Conservation (phyloP, 2,329 filamentous ascomycete genomes). For the Talaromyces marneffei region DNA sequence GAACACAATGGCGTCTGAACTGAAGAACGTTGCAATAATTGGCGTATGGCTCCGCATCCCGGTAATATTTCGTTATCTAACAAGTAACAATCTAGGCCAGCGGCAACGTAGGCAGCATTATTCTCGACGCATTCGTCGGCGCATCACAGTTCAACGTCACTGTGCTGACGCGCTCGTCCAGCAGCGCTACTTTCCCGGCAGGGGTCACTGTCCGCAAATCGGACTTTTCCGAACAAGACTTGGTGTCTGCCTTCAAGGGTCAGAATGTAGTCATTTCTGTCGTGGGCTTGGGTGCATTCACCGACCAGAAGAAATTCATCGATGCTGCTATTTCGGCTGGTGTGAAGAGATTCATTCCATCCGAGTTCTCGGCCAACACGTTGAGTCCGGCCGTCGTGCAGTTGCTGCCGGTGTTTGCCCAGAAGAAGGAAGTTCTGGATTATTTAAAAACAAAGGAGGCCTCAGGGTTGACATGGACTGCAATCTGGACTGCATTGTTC, state of each 20-base stretch:
- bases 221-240: slow-evolving; percentile 22
- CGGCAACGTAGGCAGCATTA: slow-evolving; percentile 22
- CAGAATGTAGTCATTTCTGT: slow-evolving; percentile 29
- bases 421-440: slow-evolving; percentile 37
- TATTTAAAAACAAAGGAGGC: slow-evolving; percentile 49
- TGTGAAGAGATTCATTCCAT: slow-evolving; percentile 31
- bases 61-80: too few species aligned
- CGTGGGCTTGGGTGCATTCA: slow-evolving; percentile 21
- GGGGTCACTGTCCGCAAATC: slow-evolving; percentile 19
- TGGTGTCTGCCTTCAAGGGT: slow-evolving; percentile 23
- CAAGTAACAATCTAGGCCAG: slow-evolving; percentile 18
- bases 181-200: slow-evolving; percentile 19
- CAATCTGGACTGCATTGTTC: slow-evolving; percentile 53
- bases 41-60: slow-evolving; percentile 18
- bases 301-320: slow-evolving; percentile 27
- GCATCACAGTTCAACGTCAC: slow-evolving; percentile 20
- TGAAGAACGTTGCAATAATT: slow-evolving; percentile 17
- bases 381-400: slow-evolving; percentile 21
- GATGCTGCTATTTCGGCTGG: slow-evolving; percentile 28
- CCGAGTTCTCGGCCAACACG: slow-evolving; percentile 28
- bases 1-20: slow-evolving; percentile 13
- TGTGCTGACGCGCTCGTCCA: slow-evolving; percentile 22
- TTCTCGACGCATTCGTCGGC: slow-evolving; percentile 18
- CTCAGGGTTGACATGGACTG: slow-evolving; percentile 53
- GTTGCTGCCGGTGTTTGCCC: slow-evolving; percentile 22